These are phyloP conservation scores for Aspergillus tubingensis DNA, from an alignment of 2,329 filamentous ascomycete genomes.

Conservation along the genomic window DNA sequence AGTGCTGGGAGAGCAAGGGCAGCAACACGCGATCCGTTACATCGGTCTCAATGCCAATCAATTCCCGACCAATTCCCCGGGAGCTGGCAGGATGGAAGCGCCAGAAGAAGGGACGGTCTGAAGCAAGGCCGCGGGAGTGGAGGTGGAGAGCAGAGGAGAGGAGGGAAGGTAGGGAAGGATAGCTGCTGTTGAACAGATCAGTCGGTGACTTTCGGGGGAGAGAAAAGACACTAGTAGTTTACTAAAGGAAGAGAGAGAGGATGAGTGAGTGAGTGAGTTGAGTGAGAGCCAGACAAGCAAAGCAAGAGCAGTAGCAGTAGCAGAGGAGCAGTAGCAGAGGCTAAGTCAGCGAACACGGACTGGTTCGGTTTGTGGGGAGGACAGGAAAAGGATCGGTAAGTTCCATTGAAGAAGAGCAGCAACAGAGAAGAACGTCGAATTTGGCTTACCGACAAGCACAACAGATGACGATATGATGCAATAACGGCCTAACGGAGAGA, in stretches of 20 bases:
- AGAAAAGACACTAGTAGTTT: not conserved
- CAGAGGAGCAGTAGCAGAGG: not conserved
- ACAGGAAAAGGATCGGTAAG: not conserved
- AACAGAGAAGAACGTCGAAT: not conserved
- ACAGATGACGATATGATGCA: not conserved
- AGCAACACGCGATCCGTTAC: slow-evolving; percentile 27
- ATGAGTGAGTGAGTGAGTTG: not conserved
- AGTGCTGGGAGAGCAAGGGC: slow-evolving; percentile 25
- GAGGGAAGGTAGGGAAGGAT: not conserved
- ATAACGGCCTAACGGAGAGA: not conserved
- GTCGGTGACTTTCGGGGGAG: not conserved
- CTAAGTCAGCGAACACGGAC: slow-evolving; percentile 1
- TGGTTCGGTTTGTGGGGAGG: slow-evolving; percentile 4
- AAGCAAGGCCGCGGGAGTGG: not conserved
- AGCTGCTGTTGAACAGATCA: not conserved
- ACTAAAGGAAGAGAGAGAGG: not conserved
- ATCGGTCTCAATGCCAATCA: slow-evolving; percentile 25
- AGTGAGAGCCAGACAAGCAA: not conserved
- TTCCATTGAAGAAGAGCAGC: not conserved
- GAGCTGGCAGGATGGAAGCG: slow-evolving; percentile 5
- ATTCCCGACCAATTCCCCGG: slow-evolving; percentile 17
- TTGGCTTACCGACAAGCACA: not conserved
- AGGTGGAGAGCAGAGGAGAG: not conserved
- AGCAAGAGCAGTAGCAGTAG: no score
- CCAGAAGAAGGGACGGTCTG: not conserved